Conservation (phyloP, 2,329 filamentous ascomycete species). For the Trichoderma gracile region DNA sequence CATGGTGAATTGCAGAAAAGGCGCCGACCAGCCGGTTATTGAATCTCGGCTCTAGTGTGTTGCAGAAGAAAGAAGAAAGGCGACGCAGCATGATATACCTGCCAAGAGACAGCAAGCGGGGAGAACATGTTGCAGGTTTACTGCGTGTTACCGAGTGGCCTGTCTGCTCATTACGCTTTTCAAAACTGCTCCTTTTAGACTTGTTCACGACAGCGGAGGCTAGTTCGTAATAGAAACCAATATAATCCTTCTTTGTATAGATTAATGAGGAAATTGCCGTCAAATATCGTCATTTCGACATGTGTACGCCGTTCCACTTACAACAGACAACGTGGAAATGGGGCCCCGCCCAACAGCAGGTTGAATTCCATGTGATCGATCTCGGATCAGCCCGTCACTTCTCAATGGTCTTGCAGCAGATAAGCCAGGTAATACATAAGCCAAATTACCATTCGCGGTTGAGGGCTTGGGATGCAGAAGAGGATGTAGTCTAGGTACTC, state of each 20-base stretch:
- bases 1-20: neutral
- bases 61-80: too few species aligned
- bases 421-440: neutral
- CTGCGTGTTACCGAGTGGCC: neutral
- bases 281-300: neutral
- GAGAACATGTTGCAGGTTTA: neutral
- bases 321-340: slow-evolving; percentile 2
- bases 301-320: neutral
- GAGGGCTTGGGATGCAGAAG: neutral
- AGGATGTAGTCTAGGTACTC: neutral
- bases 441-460: neutral
- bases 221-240: neutral
- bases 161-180: neutral
- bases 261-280: neutral
- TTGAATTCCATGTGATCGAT: neutral
- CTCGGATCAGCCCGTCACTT: neutral
- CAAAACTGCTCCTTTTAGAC: neutral
- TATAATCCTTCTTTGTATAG: neutral
- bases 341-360: neutral
- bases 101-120: neutral
- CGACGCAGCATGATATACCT: neutral
- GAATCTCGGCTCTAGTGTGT: too few species aligned
- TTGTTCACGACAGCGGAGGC: neutral
- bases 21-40: too few species aligned
- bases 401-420: neutral